These are phyloP conservation scores for Talaromyces sp. DNA, from an alignment of 2,329 filamentous ascomycete genomes.

Conservation along the genomic window DNA sequence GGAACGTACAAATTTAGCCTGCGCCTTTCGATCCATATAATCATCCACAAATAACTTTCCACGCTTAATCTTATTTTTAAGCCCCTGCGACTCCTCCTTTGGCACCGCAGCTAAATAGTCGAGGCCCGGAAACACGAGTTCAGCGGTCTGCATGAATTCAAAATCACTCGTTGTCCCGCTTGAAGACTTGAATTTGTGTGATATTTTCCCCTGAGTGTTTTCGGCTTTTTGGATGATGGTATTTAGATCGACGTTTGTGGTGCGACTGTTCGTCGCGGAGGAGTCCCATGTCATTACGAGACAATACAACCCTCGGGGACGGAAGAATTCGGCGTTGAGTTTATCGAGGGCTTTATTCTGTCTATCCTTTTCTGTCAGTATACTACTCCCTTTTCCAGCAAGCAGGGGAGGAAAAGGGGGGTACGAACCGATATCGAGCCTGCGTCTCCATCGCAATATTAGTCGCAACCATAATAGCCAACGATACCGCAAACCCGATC, in stretches of 20 bases:
- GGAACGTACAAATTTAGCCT: constrained; percentile 11
- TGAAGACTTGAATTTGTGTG: constrained; percentile 33
- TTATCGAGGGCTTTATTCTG: constrained; percentile 57
- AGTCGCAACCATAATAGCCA: constrained; percentile 15
- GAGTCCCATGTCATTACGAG: constrained; percentile 52
- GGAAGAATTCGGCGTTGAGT: constrained; percentile 59
- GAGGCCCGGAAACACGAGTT: constrained; percentile 51
- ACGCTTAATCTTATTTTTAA: constrained; percentile 11
- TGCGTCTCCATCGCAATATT: constrained; percentile 14
- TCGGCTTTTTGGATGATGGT: not conserved
- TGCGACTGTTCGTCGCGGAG: not conserved
- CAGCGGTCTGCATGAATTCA: constrained; percentile 47
- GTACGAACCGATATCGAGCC: constrained; percentile 27
- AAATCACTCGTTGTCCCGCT: constrained; percentile 38
- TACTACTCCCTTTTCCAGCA: not conserved
- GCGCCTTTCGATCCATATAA: constrained; percentile 19
- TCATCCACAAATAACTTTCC: constrained; percentile 15
- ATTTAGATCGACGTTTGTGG: not conserved
- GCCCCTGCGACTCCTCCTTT: constrained; percentile 22
- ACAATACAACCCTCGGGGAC: constrained; percentile 56
- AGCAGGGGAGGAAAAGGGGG: not conserved
- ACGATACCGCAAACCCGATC: constrained; percentile 12
- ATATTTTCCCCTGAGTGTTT: not conserved
- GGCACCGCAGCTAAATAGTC: constrained; percentile 29
- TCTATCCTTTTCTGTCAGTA: constrained; percentile 20